Evolutionary conservation across 139 green algal genomes (phyloP).

Genomic region (Chlorella sp.): DNA sequence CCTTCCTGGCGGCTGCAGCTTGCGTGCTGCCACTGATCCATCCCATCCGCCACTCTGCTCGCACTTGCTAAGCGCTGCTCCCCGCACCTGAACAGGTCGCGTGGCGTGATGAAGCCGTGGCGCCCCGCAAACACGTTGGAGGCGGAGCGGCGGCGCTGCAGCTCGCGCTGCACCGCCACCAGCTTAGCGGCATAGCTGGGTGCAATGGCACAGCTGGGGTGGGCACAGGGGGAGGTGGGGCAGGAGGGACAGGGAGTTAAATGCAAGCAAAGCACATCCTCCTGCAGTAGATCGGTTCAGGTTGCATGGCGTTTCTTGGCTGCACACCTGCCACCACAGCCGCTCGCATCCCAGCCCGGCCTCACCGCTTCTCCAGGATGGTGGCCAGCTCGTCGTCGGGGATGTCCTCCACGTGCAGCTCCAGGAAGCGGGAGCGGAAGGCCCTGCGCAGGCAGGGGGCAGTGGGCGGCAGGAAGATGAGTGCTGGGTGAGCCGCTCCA

Average conservation of each 20-base stretch:
- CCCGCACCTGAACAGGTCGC: slow-evolving; percentile 95
- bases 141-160: slow-evolving; percentile 82
- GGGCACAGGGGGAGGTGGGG: not conserved
- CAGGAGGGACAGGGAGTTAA: not conserved
- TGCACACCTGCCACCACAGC: too few species aligned
- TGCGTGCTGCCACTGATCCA: not conserved
- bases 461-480: too few species aligned
- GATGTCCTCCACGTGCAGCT: slow-evolving; percentile 98
- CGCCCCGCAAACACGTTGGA: slow-evolving; percentile 92
- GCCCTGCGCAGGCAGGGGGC: slow-evolving; percentile 67
- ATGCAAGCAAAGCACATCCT: too few species aligned
- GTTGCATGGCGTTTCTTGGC: too few species aligned
- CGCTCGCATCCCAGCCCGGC: too few species aligned
- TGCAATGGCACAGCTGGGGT: slow-evolving; percentile 65
- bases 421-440: slow-evolving; percentile 95
- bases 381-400: slow-evolving; percentile 91
- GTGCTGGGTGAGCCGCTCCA: too few species aligned
- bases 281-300: too few species aligned
- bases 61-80: too few species aligned
- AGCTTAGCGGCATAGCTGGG: slow-evolving; percentile 90
- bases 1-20: too few species aligned
- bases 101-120: slow-evolving; percentile 96
- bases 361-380: slow-evolving; percentile 89
- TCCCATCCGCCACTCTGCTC: too few species aligned
- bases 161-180: slow-evolving; percentile 90